phyloP scores from a whole-genome alignment of 164 flowering plant species.

The Macadamia integrifolia region DNA sequence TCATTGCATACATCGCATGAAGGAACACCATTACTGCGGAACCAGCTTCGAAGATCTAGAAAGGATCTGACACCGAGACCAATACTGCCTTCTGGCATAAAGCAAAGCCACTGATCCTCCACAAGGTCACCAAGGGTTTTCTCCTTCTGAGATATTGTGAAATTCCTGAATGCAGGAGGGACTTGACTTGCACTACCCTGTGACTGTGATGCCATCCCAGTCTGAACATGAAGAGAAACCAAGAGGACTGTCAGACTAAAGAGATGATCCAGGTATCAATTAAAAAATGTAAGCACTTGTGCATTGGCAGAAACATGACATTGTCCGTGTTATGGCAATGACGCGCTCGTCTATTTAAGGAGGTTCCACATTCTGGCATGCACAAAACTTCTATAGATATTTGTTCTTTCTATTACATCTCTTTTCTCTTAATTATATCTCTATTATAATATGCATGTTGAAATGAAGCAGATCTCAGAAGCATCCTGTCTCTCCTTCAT shows the following conservation, averaged over 20 bases:
- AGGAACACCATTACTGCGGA: conserved; percentile 60
- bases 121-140: conserved; percentile 71
- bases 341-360: no score
- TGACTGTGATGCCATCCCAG: conserved; percentile 40
- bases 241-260: background rate
- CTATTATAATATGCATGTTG: no score
- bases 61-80: conserved; percentile 89
- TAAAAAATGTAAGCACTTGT: no score
- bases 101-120: conserved; percentile 72
- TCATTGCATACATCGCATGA: conserved; percentile 90
- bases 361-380: no score
- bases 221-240: conserved; percentile 28
- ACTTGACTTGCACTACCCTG: conserved; percentile 31
- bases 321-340: no score
- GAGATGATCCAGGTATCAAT: no score
- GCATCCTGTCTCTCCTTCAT: no score
- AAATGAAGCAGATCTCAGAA: no score
- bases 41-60: conserved; percentile 91
- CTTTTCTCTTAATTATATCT: no score
- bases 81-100: conserved; percentile 49
- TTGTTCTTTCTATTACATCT: no score
- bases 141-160: conserved; percentile 79
- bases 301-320: no score
- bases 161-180: conserved; percentile 69
- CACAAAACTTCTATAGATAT: no score